These are phyloP conservation scores for Aspergillus vadensis DNA, from an alignment of 2,329 filamentous ascomycete genomes.

Conservation along the genomic window DNA sequence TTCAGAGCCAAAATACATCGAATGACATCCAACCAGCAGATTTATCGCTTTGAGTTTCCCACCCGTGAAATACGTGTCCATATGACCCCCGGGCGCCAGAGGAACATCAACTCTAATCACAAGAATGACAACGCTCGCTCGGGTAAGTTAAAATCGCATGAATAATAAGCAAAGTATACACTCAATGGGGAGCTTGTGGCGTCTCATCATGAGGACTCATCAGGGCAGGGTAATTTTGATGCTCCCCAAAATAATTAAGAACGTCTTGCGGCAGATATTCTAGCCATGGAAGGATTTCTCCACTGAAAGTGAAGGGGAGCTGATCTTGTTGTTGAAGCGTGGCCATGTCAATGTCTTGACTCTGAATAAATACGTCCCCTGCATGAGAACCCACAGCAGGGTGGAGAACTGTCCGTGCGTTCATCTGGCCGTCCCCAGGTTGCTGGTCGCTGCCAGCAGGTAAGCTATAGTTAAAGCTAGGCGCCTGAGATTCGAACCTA, in stretches of 20 bases:
- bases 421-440: conserved; percentile 19
- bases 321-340: conserved; percentile 51
- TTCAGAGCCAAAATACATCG: not conserved
- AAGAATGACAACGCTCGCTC: conserved; percentile 13
- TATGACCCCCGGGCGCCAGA: conserved; percentile 14
- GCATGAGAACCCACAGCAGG: conserved; percentile 21
- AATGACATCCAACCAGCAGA: not conserved
- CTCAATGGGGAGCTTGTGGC: conserved; percentile 7
- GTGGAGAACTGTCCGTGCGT: conserved; percentile 23
- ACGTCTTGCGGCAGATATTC: conserved; percentile 72
- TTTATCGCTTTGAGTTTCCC: not conserved
- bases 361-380: conserved; percentile 67
- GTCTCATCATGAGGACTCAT: conserved; percentile 34
- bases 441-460: conserved; percentile 22
- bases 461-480: conserved; percentile 28
- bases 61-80: not conserved
- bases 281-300: conserved; percentile 72
- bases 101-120: conserved; percentile 9
- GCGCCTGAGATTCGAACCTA: conserved; percentile 22
- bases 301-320: conserved; percentile 47
- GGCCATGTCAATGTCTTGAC: conserved; percentile 75
- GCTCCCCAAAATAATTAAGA: conserved; percentile 55
- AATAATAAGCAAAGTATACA: conserved; percentile 2
- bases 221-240: conserved; percentile 33
- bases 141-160: conserved; percentile 13